phyloP scores from a whole-genome alignment of 371 early-diverging fungal species.

The Umbelopsis sp. region DNA sequence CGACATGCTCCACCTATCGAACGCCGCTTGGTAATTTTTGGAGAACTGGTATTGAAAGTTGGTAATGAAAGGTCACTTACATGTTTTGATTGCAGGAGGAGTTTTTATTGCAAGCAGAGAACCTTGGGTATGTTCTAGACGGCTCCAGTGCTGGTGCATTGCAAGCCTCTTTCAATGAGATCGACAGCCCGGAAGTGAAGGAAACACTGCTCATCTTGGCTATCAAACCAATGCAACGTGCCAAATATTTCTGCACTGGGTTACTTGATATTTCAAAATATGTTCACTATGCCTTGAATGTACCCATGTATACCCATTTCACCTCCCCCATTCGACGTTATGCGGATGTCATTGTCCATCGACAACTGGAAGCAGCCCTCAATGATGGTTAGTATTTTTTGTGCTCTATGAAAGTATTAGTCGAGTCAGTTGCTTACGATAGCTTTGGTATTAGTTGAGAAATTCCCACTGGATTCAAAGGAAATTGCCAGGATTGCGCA shows the following conservation, averaged over 20 bases:
- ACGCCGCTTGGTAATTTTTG: slow-evolving; percentile 55
- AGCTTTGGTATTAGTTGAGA: not conserved
- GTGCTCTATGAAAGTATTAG: slow-evolving; percentile 3
- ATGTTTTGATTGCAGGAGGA: slow-evolving; percentile 35
- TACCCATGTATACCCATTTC: slow-evolving; percentile 94
- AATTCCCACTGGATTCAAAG: slow-evolving; percentile 23
- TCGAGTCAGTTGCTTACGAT: no score
- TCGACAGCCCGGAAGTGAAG: slow-evolving; percentile 54
- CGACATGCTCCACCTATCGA: slow-evolving; percentile 80
- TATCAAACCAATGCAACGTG: slow-evolving; percentile 91
- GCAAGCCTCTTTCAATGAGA: slow-evolving; percentile 71
- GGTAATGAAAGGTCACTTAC: not conserved
- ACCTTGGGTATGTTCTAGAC: slow-evolving; percentile 48
- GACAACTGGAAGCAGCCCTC: slow-evolving; percentile 71
- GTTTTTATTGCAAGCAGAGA: slow-evolving; percentile 56
- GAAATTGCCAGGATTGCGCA: slow-evolving; percentile 53
- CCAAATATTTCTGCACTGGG: slow-evolving; percentile 94
- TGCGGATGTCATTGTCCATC: slow-evolving; percentile 98
- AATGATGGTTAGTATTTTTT: slow-evolving; percentile 26
- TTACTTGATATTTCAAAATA: slow-evolving; percentile 60
- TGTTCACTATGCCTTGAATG: slow-evolving; percentile 88
- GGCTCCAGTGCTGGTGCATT: slow-evolving; percentile 57
- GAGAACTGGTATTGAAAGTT: not conserved
- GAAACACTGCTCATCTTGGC: slow-evolving; percentile 69
- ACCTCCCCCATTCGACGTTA: slow-evolving; percentile 99